Conservation (phyloP, 2,329 filamentous ascomycete species). For the Xylaria sp. region DNA sequence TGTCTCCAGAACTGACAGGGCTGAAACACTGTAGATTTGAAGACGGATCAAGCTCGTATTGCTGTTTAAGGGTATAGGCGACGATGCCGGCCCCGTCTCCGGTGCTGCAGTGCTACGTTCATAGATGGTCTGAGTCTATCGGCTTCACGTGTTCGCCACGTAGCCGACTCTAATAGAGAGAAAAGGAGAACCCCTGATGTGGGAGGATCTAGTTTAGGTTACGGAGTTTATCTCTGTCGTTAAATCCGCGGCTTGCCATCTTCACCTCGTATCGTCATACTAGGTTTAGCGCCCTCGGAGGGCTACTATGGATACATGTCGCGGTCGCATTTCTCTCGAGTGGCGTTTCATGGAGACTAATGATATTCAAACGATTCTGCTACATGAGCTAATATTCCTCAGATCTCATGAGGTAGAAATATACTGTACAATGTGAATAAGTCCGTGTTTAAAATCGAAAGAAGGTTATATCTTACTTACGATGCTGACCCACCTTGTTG, state of each 20-base stretch:
- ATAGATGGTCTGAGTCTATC: neutral
- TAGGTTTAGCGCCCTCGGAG: neutral
- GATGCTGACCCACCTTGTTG: neutral
- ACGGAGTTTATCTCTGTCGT: neutral
- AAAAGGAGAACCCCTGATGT: neutral
- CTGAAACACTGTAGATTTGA: neutral
- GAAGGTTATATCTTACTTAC: neutral
- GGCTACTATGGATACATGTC: neutral
- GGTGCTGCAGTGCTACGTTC: neutral
- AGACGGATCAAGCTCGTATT: neutral
- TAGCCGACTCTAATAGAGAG: neutral
- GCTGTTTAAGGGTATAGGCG: neutral
- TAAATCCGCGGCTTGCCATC: neutral
- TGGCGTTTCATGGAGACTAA: neutral
- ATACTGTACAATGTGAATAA: too few species aligned
- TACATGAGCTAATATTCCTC: neutral
- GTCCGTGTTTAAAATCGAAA: neutral
- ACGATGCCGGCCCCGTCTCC: neutral
- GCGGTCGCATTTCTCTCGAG: neutral
- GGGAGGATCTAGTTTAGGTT: neutral
- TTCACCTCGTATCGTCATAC: neutral
- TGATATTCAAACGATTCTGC: neutral
- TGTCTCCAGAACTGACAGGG: neutral
- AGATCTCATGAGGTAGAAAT: neutral
- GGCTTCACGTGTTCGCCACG: neutral